Conservation (phyloP, 1,139 yeast genomes). For the Schizosaccharomyces versatilis region DNA sequence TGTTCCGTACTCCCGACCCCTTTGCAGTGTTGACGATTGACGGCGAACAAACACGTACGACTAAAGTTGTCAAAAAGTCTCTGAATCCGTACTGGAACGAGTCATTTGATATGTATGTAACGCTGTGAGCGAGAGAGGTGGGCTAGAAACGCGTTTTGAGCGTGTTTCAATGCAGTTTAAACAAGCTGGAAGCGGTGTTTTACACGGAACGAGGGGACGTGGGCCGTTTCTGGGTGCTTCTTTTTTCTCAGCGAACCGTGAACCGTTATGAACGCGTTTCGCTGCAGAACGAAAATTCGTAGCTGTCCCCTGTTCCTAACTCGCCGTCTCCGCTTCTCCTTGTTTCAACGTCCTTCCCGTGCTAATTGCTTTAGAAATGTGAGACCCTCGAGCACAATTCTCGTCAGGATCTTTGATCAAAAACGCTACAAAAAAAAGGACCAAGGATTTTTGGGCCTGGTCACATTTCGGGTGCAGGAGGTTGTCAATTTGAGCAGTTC, state of each 20-base stretch:
- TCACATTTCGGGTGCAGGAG: constrained; percentile 74
- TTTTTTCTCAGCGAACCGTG: too few species aligned
- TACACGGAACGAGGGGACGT: too few species aligned
- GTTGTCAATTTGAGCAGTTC: constrained; percentile 39
- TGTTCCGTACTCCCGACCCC: constrained; percentile 81
- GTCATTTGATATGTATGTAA: constrained; percentile 7
- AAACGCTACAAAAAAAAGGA: constrained; percentile 94
- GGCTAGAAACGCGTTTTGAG: neutral
- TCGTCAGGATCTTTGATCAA: constrained; percentile 87
- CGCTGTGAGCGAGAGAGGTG: neutral
- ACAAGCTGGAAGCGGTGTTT: too few species aligned
- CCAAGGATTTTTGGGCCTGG: constrained; percentile 92
- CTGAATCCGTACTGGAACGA: constrained; percentile 96
- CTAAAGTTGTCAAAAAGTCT: constrained; percentile 81
- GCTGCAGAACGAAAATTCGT: too few species aligned
- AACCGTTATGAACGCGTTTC: too few species aligned
- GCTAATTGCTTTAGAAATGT: constrained; percentile 25
- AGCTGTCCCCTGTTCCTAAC: too few species aligned
- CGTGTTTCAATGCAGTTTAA: too few species aligned
- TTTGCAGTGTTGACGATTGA: constrained; percentile 92
- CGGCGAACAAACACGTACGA: constrained; percentile 87
- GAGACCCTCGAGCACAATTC: constrained; percentile 63
- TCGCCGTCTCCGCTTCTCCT: too few species aligned
- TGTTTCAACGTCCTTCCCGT: too few species aligned
- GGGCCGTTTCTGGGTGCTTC: too few species aligned